phyloP scores from a whole-genome alignment of 2,329 filamentous ascomycete species.

The Ophioceras dolichostomum region DNA sequence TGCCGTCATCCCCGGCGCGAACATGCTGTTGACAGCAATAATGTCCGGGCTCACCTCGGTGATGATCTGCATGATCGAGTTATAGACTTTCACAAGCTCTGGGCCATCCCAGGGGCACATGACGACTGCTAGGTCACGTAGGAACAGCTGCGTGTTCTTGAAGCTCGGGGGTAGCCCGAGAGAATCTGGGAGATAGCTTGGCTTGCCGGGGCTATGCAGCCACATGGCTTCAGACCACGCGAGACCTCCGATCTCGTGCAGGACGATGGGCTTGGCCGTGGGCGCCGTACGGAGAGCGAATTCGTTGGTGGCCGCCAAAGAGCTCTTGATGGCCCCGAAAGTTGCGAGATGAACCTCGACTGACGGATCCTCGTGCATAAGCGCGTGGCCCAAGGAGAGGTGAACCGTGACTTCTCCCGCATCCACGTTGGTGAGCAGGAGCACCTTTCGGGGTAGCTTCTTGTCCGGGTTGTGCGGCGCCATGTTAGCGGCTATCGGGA shows the following conservation, averaged over 20 bases:
- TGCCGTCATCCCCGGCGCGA: not conserved
- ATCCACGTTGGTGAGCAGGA: not conserved
- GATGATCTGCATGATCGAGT: constrained; percentile 23
- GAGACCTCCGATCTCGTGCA: not conserved
- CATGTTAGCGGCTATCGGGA: too few species aligned
- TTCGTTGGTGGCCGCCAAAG: not conserved
- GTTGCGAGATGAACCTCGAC: not conserved
- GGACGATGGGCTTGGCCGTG: not conserved
- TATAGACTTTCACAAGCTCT: constrained; percentile 26
- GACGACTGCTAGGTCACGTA: not conserved
- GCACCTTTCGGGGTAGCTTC: too few species aligned
- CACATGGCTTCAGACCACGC: not conserved
- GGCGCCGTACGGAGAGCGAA: not conserved
- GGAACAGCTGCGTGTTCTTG: not conserved
- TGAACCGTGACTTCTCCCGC: not conserved
- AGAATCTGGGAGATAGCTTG: not conserved
- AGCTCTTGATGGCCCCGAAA: not conserved
- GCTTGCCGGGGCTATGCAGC: not conserved
- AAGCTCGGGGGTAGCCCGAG: not conserved
- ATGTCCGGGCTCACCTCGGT: constrained; percentile 22
- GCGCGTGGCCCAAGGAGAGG: not conserved
- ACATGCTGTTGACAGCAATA: not conserved
- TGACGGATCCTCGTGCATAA: not conserved
- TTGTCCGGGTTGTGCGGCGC: too few species aligned
- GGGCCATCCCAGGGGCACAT: constrained; percentile 22